A percentile compares a stretch with the other conserved stretches of the same genome.
phyloP scores from a whole-genome alignment of 2,329 filamentous ascomycete genomes.

The Venturia nashicola region DNA sequence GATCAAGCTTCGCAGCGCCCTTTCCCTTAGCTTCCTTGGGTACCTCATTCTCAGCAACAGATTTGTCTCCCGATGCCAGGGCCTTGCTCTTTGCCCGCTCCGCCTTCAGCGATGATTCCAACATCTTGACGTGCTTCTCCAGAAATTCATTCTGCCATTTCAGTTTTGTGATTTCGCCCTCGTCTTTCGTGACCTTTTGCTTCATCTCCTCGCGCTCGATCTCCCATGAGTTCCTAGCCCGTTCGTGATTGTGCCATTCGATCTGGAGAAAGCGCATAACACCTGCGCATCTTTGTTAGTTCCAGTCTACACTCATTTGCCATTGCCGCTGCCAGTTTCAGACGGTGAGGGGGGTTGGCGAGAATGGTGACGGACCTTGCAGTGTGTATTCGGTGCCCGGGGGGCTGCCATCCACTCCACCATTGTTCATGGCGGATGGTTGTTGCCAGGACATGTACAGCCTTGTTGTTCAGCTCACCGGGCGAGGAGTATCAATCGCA shows the following conservation, averaged over 20 bases:
- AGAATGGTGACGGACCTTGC: conserved; percentile 42
- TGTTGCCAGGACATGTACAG: conserved; percentile 56
- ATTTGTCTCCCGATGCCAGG: conserved; percentile 37
- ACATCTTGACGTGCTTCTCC: conserved; percentile 78
- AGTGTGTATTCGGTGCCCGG: conserved; percentile 60
- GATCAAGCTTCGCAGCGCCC: conserved; percentile 6
- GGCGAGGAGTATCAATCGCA: neutral
- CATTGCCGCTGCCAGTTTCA: neutral
- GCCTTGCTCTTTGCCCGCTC: conserved; percentile 60
- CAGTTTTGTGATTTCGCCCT: conserved; percentile 76
- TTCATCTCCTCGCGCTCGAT: conserved; percentile 99
- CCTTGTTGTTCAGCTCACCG: neutral
- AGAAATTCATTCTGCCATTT: conserved; percentile 82
- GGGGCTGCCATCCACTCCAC: conserved; percentile 37
- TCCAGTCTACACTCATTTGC: neutral
- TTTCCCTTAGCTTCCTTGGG: conserved; percentile 22
- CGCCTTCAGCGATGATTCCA: conserved; percentile 78
- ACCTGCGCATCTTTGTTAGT: conserved; percentile 39
- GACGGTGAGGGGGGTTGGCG: neutral
- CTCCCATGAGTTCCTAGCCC: conserved; percentile 96
- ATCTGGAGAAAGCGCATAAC: conserved; percentile 99
- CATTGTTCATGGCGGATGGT: conserved; percentile 48
- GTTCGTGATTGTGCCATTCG: conserved; percentile 97
- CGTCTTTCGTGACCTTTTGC: conserved; percentile 84
- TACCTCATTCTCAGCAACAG: conserved; percentile 31